Evolutionary conservation across 1,284 basidiomycete genomes (phyloP), one percentile per base, ranked within the genome.

Genomic region (Fomitiporia mediterranea): DNA sequence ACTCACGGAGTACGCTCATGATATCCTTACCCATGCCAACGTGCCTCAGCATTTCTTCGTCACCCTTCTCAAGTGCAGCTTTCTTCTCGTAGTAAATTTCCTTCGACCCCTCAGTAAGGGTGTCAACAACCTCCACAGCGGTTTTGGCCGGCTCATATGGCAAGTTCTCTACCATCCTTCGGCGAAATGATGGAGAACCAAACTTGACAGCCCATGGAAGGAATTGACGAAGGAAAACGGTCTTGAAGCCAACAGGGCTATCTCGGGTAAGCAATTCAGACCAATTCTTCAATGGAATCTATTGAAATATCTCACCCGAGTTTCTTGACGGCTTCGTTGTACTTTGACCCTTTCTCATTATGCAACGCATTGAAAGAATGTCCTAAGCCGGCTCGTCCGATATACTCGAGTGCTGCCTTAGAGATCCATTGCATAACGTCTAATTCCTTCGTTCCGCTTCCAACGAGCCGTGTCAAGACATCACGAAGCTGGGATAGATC

Each of bases 371-470:
- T 64, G 58, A 74, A 72, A 2, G 70, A 67, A 55, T 72, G 68
- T 1, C 70, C 71, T 3, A 72, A 62, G 0, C 69, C 70, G 5
- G 64, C 69, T 53, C 71, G 70, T 11, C 68, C 69, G 48, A 74
- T 65, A 11, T 69, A 62, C 59, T 74, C 71, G 13, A 74, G 64
- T 19, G 71, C 68, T 4, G 67, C 64, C 43, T 68, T 67, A 11
- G 63, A 65, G 64, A 68, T 68, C 67, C 70, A 72, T 13, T 60
- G 39, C 7, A 68, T 55, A 34, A 74, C 59, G 54, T 72, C 67
- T 32, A 73, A 55, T 40, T 69, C 68, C 19, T 58, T 52, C 2
- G 62, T 58, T 19, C 62, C 65, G 21, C 27, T 35, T 25, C 19
- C 23, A 64, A 59, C 30, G 55, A 60, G 28, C n/a, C 30, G 6